These are phyloP conservation scores for Aspergillus arachidicola DNA, from an alignment of 2,329 filamentous ascomycete genomes.

Conservation along the genomic window DNA sequence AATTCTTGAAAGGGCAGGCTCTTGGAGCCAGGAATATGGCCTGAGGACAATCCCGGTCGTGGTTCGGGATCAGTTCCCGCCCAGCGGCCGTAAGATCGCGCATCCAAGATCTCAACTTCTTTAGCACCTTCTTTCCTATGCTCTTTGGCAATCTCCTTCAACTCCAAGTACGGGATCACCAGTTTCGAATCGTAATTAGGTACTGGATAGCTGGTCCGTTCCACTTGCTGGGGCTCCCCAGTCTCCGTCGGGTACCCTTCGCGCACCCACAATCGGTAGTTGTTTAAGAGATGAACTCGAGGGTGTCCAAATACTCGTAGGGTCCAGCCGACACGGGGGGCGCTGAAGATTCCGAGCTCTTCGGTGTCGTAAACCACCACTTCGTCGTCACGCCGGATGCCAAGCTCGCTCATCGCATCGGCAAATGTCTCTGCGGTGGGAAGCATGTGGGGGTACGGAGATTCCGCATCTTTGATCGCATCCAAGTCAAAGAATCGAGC, in stretches of 20 bases:
- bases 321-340: conserved; percentile 92
- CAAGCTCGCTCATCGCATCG: conserved; percentile 82
- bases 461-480: conserved; percentile 82
- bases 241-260: conserved; percentile 79
- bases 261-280: conserved; percentile 92
- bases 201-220: conserved; percentile 49
- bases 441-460: conserved; percentile 95
- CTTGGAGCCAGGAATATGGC: conserved; percentile 87
- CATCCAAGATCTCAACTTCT: conserved; percentile 86
- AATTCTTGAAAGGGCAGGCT: conserved; percentile 79
- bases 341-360: conserved; percentile 91
- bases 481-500: conserved; percentile 97
- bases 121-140: conserved; percentile 80
- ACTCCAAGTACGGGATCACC: conserved; percentile 79
- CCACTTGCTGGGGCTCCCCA: conserved; percentile 53
- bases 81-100: conserved; percentile 77
- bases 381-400: conserved; percentile 82
- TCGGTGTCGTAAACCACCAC: conserved; percentile 93
- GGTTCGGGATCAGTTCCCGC: conserved; percentile 83
- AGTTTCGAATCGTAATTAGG: conserved; percentile 63
- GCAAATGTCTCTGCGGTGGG: conserved; percentile 80
- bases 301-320: conserved; percentile 85
- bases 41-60: conserved; percentile 79
- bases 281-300: conserved; percentile 88
- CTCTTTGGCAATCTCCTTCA: conserved; percentile 75